Base-by-base conservation (phyloP, 345 rosid genomes). In the Salix caprea region DNA sequence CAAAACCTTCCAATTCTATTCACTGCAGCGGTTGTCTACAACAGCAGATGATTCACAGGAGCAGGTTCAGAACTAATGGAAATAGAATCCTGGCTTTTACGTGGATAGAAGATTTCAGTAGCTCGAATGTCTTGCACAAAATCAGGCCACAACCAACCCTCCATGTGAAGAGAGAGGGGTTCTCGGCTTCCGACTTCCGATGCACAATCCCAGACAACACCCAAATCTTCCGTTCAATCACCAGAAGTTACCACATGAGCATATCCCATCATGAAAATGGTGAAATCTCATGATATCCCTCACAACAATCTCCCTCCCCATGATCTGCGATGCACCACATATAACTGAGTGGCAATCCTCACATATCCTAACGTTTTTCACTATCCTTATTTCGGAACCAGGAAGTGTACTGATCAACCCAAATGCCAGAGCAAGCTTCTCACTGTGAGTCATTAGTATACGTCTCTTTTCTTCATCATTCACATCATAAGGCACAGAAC, bases 241-340 rank as follows among this genome's bases (percentile, higher is more conserved):
- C 97, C 97, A 93, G 82, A 87, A 91, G 76, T 85, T 78, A 72
- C 90, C 89, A 58, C 98, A 92, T 15, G 97, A 91, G 81, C 97
- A 92, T 32, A 39, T 74, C 39, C 98, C 97, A 60, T 73, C 86
- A 23, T 32, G 78, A 79, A 92, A 94, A 88, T 91, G 94, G 82
- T 90, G 98, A 81, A 91, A 90, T 72, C 95, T 88, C 87, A 85
- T 78, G 78, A 81, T 89, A 80, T 92, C 97, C 71, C 97, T 86
- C 73, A 92, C 83, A 76, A 88, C 77, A 77, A 94, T 89, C 79
- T 86, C 87, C 75, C 90, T 86, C 48, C 87, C 82, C 5, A 78
- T 76, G 58, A 90, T 81, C 50, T 77, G 82, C 30, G 98, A 90
- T 6, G 87, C 87, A 37, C 84, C 83, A 77, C 92, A 83, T 86